phyloP scores from a whole-genome alignment of 371 early-diverging fungal genomes.

The Haplosporangium sp. region DNA sequence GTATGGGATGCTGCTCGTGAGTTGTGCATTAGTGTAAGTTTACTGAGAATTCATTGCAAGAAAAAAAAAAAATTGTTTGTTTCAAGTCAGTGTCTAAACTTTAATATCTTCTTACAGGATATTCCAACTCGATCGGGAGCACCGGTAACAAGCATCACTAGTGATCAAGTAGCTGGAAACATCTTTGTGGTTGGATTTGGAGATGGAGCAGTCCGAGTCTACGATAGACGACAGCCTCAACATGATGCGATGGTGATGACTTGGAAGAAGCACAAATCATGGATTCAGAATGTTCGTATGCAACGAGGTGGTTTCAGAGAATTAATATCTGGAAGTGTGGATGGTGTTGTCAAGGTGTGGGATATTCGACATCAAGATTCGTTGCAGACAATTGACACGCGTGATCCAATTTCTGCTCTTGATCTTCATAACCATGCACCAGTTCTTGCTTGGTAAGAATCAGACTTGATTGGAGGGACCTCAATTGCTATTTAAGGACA shows the following conservation, averaged over 20 bases:
- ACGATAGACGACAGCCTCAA: constrained; percentile 76
- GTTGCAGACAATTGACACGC: constrained; percentile 63
- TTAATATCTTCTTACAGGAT: constrained; percentile 59
- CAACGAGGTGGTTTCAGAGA: constrained; percentile 74
- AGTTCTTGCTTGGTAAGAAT: constrained; percentile 72
- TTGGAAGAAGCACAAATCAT: constrained; percentile 75
- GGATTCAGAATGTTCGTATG: constrained; percentile 73
- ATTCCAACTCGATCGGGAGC: constrained; percentile 75
- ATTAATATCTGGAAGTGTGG: constrained; percentile 67
- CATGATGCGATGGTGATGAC: constrained; percentile 65
- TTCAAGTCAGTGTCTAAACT: too few species aligned
- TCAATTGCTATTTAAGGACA: not conserved
- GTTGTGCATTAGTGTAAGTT: constrained; percentile 72
- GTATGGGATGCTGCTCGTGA: constrained; percentile 91
- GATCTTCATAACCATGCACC: constrained; percentile 80
- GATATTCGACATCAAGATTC: constrained; percentile 77
- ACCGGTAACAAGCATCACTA: constrained; percentile 78
- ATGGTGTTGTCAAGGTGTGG: constrained; percentile 87
- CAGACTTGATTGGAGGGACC: not conserved
- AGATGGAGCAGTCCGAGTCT: constrained; percentile 85
- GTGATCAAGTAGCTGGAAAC: constrained; percentile 75
- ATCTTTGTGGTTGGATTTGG: constrained; percentile 83
- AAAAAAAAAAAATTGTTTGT: too few species aligned
- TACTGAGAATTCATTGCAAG: not conserved
- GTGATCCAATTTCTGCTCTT: constrained; percentile 62